A percentile compares a stretch with the other conserved stretches of the same genome.
Evolutionary conservation across 495 filamentous ascomycete genomes (phyloP).

Genomic region (Trichoderma asperelloides): DNA sequence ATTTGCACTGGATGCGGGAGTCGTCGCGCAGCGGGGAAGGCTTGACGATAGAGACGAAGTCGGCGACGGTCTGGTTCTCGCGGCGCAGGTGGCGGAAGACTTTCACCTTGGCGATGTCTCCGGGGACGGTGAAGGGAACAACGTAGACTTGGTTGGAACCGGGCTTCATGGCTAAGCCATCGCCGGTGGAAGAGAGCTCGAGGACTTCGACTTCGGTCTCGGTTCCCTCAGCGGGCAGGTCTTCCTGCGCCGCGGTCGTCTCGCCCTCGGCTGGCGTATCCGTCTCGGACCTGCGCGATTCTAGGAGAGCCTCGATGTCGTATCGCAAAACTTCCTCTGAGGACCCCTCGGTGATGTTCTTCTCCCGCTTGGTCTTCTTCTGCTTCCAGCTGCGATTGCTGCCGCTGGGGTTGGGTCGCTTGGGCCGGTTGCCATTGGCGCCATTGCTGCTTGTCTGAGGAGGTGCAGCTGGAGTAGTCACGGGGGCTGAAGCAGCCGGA

Average conservation of each 20-base stretch:
- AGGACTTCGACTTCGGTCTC: slow-evolving; percentile 72
- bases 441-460: neutral
- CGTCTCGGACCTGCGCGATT: slow-evolving; percentile 19
- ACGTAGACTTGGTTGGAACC: slow-evolving; percentile 69
- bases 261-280: slow-evolving; percentile 8
- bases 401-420: neutral
- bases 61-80: slow-evolving; percentile 59
- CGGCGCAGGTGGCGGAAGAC: slow-evolving; percentile 57
- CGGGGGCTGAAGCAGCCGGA: neutral
- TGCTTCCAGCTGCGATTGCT: slow-evolving; percentile 24
- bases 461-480: neutral
- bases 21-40: slow-evolving; percentile 74
- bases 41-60: slow-evolving; percentile 68
- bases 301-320: slow-evolving; percentile 59
- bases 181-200: slow-evolving; percentile 80
- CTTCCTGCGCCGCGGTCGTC: slow-evolving; percentile 12
- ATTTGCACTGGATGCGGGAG: slow-evolving; percentile 63
- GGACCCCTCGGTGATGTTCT: slow-evolving; percentile 43
- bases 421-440: neutral
- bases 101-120: slow-evolving; percentile 71
- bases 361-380: slow-evolving; percentile 50
- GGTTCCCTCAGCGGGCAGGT: slow-evolving; percentile 55
- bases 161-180: slow-evolving; percentile 63
- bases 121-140: slow-evolving; percentile 76
- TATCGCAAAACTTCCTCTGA: slow-evolving; percentile 65